phyloP scores from a whole-genome alignment of 2,329 filamentous ascomycete species.

The Pseudocercospora fuligena region DNA sequence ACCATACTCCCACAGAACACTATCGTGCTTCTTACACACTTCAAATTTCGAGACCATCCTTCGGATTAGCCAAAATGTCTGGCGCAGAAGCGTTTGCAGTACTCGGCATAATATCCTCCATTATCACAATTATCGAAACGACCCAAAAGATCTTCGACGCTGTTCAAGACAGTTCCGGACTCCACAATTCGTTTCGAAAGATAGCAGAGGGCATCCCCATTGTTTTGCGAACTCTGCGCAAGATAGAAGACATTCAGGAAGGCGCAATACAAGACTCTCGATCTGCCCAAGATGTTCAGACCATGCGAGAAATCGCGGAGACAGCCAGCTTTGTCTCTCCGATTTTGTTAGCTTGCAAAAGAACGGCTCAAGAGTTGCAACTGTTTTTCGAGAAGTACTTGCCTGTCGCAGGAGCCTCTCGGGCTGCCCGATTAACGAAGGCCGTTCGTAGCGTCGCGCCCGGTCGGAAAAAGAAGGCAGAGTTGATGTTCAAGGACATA shows the following conservation, averaged over 20 bases:
- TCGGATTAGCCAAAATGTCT: conserved; percentile 1
- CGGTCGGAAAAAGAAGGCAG: neutral
- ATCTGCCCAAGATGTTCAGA: neutral
- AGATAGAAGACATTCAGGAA: conserved; percentile 1
- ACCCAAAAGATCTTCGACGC: conserved; percentile 5
- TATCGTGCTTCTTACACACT: neutral
- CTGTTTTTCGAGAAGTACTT: conserved; percentile 5
- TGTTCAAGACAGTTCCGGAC: conserved; percentile 1
- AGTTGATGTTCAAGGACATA: conserved; percentile 8
- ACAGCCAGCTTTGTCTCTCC: neutral
- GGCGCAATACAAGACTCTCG: neutral
- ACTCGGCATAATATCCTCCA: conserved; percentile 7
- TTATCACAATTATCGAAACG: conserved; percentile 7
- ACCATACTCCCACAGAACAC: neutral
- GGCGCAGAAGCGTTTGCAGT: conserved; percentile 9
- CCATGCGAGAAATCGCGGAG: conserved; percentile 1
- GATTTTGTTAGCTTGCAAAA: conserved; percentile 8
- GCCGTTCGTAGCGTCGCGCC: conserved; percentile 2
- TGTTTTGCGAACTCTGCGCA: conserved; percentile 6
- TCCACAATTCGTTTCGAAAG: conserved; percentile 6
- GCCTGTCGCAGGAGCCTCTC: conserved; percentile 4
- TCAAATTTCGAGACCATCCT: neutral
- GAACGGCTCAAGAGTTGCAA: conserved; percentile 1
- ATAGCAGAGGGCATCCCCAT: conserved; percentile 6
- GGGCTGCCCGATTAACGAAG: neutral